Evolutionary conservation across 768 basidiomycete species (phyloP).

Genomic region (Serendipita sp.): DNA sequence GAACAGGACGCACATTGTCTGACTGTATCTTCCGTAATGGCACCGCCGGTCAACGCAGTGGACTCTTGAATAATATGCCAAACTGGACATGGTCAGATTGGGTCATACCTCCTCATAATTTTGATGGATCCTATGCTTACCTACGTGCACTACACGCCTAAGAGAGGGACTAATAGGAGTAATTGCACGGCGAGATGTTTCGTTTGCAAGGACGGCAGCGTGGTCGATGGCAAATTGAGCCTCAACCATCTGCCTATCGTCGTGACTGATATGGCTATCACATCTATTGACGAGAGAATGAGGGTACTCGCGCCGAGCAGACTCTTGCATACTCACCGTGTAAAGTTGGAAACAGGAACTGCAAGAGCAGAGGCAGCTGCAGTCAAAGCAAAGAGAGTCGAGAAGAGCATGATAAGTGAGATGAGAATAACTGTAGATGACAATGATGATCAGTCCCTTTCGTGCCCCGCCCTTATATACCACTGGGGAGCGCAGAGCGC

Average conservation of each 20-base stretch:
- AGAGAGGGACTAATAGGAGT: not conserved
- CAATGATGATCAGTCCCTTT: too few relatives aligned
- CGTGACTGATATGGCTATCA: not conserved
- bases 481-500: too few relatives aligned
- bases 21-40: not conserved
- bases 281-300: not conserved
- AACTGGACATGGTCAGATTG: constrained; percentile 18
- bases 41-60: not conserved
- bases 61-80: constrained; percentile 36
- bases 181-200: not conserved
- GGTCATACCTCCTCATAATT: too few relatives aligned
- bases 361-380: not conserved
- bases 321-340: not conserved
- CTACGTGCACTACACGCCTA: not conserved
- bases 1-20: not conserved
- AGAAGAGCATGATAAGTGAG: not conserved
- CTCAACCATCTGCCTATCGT: not conserved
- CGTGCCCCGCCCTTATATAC: too few relatives aligned
- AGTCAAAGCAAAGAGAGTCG: not conserved
- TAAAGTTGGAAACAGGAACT: not conserved
- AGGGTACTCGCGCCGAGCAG: not conserved
- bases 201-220: not conserved
- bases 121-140: not conserved
- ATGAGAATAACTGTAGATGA: not conserved
- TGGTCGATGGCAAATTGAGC: not conserved